Percentiles rank a stretch among this genome's conserved stretches.
Conservation (phyloP, 768 basidiomycete species). For the Mycena galopus region DNA sequence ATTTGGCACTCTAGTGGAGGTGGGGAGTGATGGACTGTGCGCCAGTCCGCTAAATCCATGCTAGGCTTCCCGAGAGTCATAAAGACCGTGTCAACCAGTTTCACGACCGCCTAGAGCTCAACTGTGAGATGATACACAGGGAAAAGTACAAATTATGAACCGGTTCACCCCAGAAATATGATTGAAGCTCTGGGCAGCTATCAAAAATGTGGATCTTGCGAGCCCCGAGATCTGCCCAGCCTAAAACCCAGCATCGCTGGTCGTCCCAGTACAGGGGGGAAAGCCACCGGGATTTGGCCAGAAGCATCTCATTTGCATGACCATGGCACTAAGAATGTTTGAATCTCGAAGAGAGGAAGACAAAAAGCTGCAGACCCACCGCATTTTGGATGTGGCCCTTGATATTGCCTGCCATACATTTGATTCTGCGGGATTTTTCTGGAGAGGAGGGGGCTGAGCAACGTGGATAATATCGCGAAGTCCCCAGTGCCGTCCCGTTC, state of each 20-base stretch:
- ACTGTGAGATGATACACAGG: too few species aligned
- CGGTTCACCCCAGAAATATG: too few species aligned
- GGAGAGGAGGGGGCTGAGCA: constrained; percentile 19
- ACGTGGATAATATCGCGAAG: constrained; percentile 23
- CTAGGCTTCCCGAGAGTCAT: neutral
- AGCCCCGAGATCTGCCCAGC: neutral
- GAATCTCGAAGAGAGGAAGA: neutral
- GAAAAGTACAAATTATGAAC: too few species aligned
- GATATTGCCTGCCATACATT: constrained; percentile 11
- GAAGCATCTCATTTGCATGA: neutral
- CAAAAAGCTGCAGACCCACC: neutral
- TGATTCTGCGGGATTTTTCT: neutral
- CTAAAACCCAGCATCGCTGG: constrained; percentile 15
- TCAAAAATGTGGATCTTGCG: too few species aligned
- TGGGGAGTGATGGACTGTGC: neutral
- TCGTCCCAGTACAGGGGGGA: constrained; percentile 9
- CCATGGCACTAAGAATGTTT: neutral
- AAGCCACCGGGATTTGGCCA: constrained; percentile 14
- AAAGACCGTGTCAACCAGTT: constrained; percentile 24
- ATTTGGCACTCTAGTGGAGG: constrained; percentile 9
- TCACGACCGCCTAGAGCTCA: constrained; percentile 11
- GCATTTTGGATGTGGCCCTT: neutral
- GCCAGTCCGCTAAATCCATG: constrained; percentile 3
- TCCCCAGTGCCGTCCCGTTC: neutral
- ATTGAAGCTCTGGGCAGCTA: too few species aligned